Evolutionary conservation across 2,329 filamentous ascomycete species (phyloP).

Genomic region (Xylaria multiplex): DNA sequence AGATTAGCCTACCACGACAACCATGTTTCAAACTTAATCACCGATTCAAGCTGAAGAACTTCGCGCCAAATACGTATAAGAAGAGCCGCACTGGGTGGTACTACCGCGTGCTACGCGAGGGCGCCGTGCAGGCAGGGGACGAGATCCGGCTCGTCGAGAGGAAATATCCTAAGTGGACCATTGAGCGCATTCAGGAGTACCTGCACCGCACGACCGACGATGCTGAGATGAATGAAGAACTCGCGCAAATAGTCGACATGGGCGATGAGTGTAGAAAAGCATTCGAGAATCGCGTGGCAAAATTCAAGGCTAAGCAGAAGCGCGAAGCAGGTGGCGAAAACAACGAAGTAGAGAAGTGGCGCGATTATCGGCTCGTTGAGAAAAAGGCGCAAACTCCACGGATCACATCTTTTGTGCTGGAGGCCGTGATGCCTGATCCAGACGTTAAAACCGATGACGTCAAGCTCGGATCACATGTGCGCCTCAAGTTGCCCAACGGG

Average conservation of each 20-base stretch:
- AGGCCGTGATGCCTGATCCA: conserved; percentile 53
- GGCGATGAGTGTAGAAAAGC: conserved; percentile 59
- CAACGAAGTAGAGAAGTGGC: conserved; percentile 52
- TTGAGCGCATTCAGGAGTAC: conserved; percentile 71
- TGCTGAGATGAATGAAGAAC: conserved; percentile 60
- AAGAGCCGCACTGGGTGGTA: conserved; percentile 72
- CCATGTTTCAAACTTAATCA: conserved; percentile 77
- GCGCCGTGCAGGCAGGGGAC: conserved; percentile 65
- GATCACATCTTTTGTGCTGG: conserved; percentile 63
- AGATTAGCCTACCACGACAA: conserved; percentile 69
- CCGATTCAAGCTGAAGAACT: conserved; percentile 70
- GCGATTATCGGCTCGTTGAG: conserved; percentile 58
- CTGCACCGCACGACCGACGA: conserved; percentile 65
- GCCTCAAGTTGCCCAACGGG: conserved; percentile 65
- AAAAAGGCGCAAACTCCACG: conserved; percentile 62
- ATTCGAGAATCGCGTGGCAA: conserved; percentile 64
- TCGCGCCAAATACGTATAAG: conserved; percentile 67
- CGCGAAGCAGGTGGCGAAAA: conserved; percentile 38
- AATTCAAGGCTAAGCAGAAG: conserved; percentile 51
- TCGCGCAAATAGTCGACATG: conserved; percentile 62
- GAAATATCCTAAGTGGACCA: conserved; percentile 67
- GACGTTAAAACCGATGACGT: conserved; percentile 51
- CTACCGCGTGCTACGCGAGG: conserved; percentile 68
- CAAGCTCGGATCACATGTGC: conserved; percentile 62
- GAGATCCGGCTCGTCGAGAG: conserved; percentile 65